Conservation (phyloP, 1,284 basidiomycete species). For the Tilletia caries region DNA sequence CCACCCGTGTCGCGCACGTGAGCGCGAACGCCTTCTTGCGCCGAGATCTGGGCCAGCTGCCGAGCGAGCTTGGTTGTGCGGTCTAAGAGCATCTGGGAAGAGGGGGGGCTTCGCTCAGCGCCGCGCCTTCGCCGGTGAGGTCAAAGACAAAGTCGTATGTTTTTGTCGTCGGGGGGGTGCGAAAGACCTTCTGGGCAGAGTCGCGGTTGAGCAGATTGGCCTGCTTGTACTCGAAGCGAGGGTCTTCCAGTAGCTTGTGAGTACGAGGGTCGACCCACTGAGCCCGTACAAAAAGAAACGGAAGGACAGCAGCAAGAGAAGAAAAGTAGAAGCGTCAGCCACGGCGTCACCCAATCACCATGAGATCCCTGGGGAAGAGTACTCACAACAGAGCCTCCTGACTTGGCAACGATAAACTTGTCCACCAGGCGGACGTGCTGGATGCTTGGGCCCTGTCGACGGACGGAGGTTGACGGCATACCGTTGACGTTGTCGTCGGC, state of each 20-base stretch:
- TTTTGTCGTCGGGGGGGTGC: slow-evolving; percentile 22
- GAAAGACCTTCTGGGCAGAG: slow-evolving; percentile 22
- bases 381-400: slow-evolving; percentile 22
- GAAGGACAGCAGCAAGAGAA: too few relatives aligned
- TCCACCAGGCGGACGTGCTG: slow-evolving; percentile 35
- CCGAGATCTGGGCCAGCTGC: slow-evolving; percentile 26
- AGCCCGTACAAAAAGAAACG: too few relatives aligned
- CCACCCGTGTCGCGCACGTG: slow-evolving; percentile 34
- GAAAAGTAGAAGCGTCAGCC: too few relatives aligned
- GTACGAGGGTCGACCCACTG: slow-evolving; percentile 29
- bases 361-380: too few relatives aligned
- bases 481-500: too few relatives aligned
- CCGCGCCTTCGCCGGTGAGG: slow-evolving; percentile 37
- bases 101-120: slow-evolving; percentile 18
- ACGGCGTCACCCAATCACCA: too few relatives aligned
- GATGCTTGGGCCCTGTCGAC: slow-evolving; percentile 18
- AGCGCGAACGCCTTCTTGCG: slow-evolving; percentile 24
- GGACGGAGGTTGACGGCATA: background rate
- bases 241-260: slow-evolving; percentile 25
- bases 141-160: slow-evolving; percentile 40
- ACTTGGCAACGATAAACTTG: slow-evolving; percentile 31
- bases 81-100: slow-evolving; percentile 33
- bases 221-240: slow-evolving; percentile 38
- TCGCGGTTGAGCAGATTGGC: slow-evolving; percentile 30
- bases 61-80: slow-evolving; percentile 33